A percentile compares a stretch with the other conserved stretches of the same genome.
These are phyloP conservation scores for Arctium lappa DNA, from an alignment of 129 eudicot species.

Conservation along the genomic window DNA sequence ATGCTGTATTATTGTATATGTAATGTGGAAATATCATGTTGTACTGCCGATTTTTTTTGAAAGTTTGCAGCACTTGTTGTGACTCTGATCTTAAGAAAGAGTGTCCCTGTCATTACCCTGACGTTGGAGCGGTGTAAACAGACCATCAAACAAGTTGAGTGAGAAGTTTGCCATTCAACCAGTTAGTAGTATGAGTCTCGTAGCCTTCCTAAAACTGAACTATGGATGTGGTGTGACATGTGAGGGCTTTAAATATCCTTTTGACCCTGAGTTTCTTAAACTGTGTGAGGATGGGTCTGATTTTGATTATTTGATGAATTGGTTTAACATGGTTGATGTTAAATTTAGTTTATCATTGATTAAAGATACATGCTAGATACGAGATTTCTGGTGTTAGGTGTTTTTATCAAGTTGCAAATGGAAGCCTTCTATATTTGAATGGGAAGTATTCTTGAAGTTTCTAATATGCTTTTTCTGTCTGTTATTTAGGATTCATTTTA, in stretches of 20 bases:
- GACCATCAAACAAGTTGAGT: neutral
- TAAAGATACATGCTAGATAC: neutral
- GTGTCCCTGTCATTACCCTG: neutral
- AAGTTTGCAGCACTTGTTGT: neutral
- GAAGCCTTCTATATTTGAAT: constrained; percentile 3
- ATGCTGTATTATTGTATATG: neutral
- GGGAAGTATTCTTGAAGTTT: constrained; percentile 9
- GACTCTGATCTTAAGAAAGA: neutral
- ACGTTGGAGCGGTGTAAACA: neutral
- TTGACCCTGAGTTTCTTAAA: neutral
- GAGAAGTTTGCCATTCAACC: neutral
- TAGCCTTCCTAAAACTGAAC: neutral
- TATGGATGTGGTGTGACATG: neutral
- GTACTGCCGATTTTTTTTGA: neutral
- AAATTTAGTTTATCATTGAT: neutral
- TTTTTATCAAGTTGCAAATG: neutral
- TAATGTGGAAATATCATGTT: constrained; percentile 5
- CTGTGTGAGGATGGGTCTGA: neutral
- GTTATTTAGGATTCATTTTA: constrained; percentile 82
- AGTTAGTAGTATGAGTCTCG: neutral
- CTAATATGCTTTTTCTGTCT: constrained; percentile 1
- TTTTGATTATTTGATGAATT: neutral
- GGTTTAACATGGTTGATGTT: neutral
- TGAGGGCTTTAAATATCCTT: neutral
- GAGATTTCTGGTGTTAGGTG: neutral